Base-by-base conservation (phyloP, 2,329 filamentous ascomycete species). In the Drechmeria coniospora region DNA sequence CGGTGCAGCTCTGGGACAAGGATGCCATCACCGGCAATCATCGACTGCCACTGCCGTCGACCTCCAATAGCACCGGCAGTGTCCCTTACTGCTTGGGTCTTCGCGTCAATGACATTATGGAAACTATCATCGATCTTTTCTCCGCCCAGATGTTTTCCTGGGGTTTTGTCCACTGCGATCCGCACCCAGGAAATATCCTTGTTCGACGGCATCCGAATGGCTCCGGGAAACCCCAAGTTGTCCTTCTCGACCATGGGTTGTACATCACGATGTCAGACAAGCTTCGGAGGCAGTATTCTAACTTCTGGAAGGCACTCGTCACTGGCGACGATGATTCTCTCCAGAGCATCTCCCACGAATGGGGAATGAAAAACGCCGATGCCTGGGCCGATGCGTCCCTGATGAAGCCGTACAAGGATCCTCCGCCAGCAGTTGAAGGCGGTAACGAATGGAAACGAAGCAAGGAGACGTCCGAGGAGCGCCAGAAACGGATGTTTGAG, bases 141-240 rank as follows among this genome's bases (percentile, higher is more conserved):
- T 69, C 63, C 11, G 72, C 72, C 0, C 74, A 79, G 38, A 78
- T 79, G 69, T 79, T 79, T 47, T 61, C 77, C 20, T 79, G 72
- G 68, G 74, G 74, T 8, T 58, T 63, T 30, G 68, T 79, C 1
- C 74, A 79, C 46, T 78, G 73, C 45, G 74, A 79, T 37, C 74
- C 74, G 1, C 74, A 79, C 36, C 74, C 74, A 2, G 32, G 29
- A 5, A 79, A 79, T 47, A 75, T 79, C 42, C 75, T 79, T 47
- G 63, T 78, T 36, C 68, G 74, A 2, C 66, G 74, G 4, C 54
- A 68, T 2, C 71, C 72, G 4, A 63, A 28, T 6, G 13, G 20
- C 7, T 19, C 18, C 6, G 25, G 17, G 9, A 20, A 21, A 5
- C 12, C 25, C 2, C 71, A 79, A 45, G 59, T 79, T 13, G 73